These are phyloP conservation scores for Ogataea ramenticola DNA, from an alignment of 805 yeast genomes.

Conservation along the genomic window DNA sequence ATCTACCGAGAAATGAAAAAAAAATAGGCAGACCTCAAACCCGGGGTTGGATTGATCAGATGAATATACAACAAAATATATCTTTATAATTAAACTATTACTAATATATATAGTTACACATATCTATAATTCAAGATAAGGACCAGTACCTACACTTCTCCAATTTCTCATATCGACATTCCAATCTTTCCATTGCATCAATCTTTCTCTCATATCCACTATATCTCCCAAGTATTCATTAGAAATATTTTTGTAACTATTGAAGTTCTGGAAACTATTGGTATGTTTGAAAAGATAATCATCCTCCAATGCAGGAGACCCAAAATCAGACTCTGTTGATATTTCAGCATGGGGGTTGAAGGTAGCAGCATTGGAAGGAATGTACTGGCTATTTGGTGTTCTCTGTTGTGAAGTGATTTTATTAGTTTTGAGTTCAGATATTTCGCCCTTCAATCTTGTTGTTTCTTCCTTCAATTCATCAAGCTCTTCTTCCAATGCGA, in stretches of 20 bases:
- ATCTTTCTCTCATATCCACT: conserved; percentile 42
- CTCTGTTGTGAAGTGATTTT: background rate
- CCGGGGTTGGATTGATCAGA: no score
- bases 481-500: conserved; percentile 30
- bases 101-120: background rate
- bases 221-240: background rate
- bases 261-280: conserved; percentile 13
- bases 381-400: background rate
- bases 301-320: background rate
- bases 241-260: conserved; percentile 9
- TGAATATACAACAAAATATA: no score
- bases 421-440: background rate
- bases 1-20: no score
- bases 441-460: conserved; percentile 8
- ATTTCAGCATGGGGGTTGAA: background rate
- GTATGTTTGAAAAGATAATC: background rate
- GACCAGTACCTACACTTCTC: conserved; percentile 67
- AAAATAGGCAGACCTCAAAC: no score
- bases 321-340: background rate
- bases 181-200: conserved; percentile 77
- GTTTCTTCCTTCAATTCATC: conserved; percentile 28
- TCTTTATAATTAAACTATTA: no score
- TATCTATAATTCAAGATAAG: conserved; percentile 40
- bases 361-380: background rate
- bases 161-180: conserved; percentile 81